Conservation (phyloP, 805 yeast species). For the Kurtzmaniella cleridarum region DNA sequence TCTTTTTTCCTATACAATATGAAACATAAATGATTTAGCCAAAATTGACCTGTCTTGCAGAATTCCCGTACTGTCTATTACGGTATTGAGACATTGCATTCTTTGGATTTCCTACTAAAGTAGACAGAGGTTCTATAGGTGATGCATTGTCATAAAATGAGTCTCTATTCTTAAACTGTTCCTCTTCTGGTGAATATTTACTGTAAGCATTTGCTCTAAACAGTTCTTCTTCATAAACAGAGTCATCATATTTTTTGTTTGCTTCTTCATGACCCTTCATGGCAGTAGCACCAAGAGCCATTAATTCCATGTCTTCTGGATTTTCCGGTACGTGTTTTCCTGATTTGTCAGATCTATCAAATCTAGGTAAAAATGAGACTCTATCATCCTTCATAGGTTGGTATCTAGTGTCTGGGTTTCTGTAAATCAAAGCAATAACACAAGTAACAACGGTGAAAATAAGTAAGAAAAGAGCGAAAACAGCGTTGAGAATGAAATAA, state of each 20-base stretch:
- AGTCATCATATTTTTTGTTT: constrained; percentile 21
- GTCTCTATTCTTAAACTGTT: constrained; percentile 19
- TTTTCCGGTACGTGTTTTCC: constrained; percentile 10
- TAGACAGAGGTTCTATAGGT: constrained; percentile 40
- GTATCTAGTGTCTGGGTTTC: constrained; percentile 92
- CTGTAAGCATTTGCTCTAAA: constrained; percentile 5
- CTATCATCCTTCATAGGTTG: constrained; percentile 97
- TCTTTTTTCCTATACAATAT: background rate
- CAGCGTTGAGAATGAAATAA: constrained; percentile 84
- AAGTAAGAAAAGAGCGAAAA: constrained; percentile 74
- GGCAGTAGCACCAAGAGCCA: constrained; percentile 68
- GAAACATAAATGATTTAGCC: background rate
- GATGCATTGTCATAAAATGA: constrained; percentile 25
- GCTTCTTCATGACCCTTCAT: constrained; percentile 55
- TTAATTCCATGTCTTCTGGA: constrained; percentile 44
- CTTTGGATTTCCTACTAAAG: constrained; percentile 36
- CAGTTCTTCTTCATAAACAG: constrained; percentile 26
- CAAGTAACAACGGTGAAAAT: constrained; percentile 87
- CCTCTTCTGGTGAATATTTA: constrained; percentile 6
- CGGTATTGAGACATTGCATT: constrained; percentile 19
- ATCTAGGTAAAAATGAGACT: constrained; percentile 84
- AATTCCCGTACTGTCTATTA: no score
- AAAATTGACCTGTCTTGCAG: no score
- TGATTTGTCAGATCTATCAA: constrained; percentile 26
- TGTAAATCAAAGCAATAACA: constrained; percentile 72